Evolutionary conservation across 2,329 filamentous ascomycete genomes (phyloP), one percentile per base, ranked within the genome.

Genomic region (Trichoderma simmonsii): DNA sequence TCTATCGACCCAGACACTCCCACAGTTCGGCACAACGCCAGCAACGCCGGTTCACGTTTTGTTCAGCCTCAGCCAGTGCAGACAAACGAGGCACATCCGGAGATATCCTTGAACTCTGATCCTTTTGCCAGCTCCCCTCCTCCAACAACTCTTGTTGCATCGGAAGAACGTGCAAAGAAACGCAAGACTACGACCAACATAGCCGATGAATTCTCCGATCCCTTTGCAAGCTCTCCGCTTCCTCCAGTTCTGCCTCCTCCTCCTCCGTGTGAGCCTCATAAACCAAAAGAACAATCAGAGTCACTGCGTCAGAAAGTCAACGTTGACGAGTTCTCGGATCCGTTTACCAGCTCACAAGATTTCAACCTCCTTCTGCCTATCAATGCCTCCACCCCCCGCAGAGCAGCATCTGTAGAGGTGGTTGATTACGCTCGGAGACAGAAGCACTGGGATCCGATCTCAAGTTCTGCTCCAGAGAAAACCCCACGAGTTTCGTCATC

Each of bases 401-500:
- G 65, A 48, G 71, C 60, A 43, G 54, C 34, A 24, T 72, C 71
- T 28, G 48, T 66, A 3, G 66, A 72, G 39, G 24, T 28, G 9
- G 28, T 30, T 21, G 51, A 66, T 1, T 54, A 43, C 14, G 28
- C 28, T 34, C 56, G n/a, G 14, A 61, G 67, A 14, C 34, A 26
- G 24, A 59, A 51, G 54, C 57, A 70, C 61, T 73, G 65, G 85
- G 85, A 87, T 75, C 85, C 85, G 0, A 87, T 87, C 65, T 88
- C 86, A 0, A 88, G 86, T 76, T 87, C 85, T 1, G 85, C 85
- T 4, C 86, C 86, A 1, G 83, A 86, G 60, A 71, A 72, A 3
- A 66, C 73, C 12, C 74, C 73, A 0, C 78, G 75, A 24, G 71
- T 68, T 0, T 75, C 73, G 3, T 72, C 75, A 11, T 70, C 75